These are phyloP conservation scores for Filobasidium wieringae DNA, from an alignment of 768 basidiomycete species.

Conservation along the genomic window DNA sequence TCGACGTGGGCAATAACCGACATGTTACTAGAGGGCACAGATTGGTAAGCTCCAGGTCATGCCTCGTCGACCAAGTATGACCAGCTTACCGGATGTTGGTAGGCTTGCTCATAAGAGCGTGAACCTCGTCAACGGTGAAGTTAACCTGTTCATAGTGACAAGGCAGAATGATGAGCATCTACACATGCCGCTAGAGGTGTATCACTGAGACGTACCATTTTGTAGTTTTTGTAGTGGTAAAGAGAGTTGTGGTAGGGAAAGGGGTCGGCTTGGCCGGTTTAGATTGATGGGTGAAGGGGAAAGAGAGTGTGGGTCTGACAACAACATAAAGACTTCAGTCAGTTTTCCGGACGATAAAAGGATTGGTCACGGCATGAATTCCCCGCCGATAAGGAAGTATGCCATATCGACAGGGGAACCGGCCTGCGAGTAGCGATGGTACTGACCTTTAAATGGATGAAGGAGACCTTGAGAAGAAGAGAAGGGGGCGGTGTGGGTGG, in stretches of 20 bases:
- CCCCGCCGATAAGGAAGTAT: too few species aligned
- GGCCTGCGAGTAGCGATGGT: too few species aligned
- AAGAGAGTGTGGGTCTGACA: not conserved
- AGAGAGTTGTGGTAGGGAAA: not conserved
- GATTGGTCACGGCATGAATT: too few species aligned
- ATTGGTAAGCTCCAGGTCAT: not conserved
- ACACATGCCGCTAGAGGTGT: too few species aligned
- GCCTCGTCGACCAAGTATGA: not conserved
- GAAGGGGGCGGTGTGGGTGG: not conserved
- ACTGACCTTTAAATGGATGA: not conserved
- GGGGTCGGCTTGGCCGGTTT: not conserved
- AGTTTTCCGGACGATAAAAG: too few species aligned
- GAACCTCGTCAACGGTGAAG: slow-evolving; percentile 40
- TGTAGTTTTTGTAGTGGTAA: slow-evolving; percentile 4
- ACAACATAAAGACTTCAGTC: too few species aligned
- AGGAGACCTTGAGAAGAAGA: not conserved
- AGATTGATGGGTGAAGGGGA: not conserved
- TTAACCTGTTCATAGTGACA: not conserved
- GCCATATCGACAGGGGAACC: too few species aligned
- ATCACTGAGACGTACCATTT: too few species aligned
- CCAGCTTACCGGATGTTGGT: slow-evolving; percentile 14
- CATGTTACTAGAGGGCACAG: slow-evolving; percentile 35
- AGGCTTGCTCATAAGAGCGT: slow-evolving; percentile 32
- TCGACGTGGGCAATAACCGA: slow-evolving; percentile 61
- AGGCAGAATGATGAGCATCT: too few species aligned